Base-by-base conservation (phyloP, 2,329 filamentous ascomycete genomes). In the Paecilomyces fulvus region DNA sequence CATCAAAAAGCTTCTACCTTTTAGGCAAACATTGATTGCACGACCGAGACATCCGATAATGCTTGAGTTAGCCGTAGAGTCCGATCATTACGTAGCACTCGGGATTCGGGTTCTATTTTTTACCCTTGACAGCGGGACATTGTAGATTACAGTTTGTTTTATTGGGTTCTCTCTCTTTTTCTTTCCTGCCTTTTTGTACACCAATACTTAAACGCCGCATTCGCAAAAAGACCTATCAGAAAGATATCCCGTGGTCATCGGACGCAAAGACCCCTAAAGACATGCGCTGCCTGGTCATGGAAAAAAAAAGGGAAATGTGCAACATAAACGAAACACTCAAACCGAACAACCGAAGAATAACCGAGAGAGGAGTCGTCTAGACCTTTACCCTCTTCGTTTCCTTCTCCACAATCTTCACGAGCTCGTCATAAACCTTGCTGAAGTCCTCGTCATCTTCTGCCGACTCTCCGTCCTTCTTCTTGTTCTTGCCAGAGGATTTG, bases 371-470 rank as follows among this genome's bases (percentile, higher is more conserved):
- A 43, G 54, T 12, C 31, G 12, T 23, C 62, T 68, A 79, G 63
- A 85, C 76, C 72, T 77, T 80, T 56, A 84, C 79, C 59, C 75
- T 77, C 72, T 80, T 77, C 52, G 73, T 74, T 67, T 85, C 80
- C 76, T 85, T 85, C 63, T 78, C 66, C 48, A 82, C 82, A 56
- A 84, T 65, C 74, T 84, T 84, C 60, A 79, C 75, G 64, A 86
- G 68, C 61, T 83, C 81, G 51, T 73, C 76, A 65, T 79, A 84
- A 6, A 77, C 75, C 67, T 82, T 79, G 58, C 70, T 73, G 65
- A 80, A 83, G 57, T 77, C 78, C 61, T 75, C 73, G 52, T 67
- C 65, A 51, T 25, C 58, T 10, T 78, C 76, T 43, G 74, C 76
- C 49, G 67, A 71, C 20, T 71, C 77, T 51, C 73, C 73, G 48